Conservation (phyloP, 257 asterid genomes). For the Linderniella brevidens region DNA sequence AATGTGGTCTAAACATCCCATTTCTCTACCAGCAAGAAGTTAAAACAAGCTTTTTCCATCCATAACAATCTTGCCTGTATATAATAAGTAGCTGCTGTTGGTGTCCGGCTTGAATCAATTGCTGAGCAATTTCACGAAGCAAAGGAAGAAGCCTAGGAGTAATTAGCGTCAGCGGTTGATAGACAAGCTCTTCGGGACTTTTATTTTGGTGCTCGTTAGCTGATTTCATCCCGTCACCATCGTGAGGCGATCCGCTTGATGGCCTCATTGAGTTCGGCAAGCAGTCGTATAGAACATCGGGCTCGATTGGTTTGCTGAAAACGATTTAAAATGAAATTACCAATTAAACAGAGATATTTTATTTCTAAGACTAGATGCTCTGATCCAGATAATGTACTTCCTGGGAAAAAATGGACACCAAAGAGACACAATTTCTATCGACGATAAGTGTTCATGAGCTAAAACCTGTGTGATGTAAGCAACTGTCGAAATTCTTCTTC, state of each 20-base stretch:
- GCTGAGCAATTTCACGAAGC: conserved; percentile 48
- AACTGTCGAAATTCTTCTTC: conserved; percentile 88
- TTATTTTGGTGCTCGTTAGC: conserved; percentile 36
- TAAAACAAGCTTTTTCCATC: not conserved
- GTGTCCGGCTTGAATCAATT: conserved; percentile 76
- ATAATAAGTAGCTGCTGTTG: conserved; percentile 48
- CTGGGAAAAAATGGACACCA: no score
- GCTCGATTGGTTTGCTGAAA: conserved; percentile 90
- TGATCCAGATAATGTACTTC: not conserved
- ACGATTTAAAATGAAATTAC: conserved; percentile 10
- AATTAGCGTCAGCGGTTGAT: conserved; percentile 60
- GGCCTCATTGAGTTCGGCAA: conserved; percentile 73
- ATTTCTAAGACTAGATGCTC: no score
- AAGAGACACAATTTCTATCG: not conserved
- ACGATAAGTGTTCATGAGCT: not conserved
- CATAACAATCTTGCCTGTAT: conserved; percentile 43
- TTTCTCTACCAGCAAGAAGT: not conserved
- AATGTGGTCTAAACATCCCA: not conserved
- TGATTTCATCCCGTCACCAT: conserved; percentile 24
- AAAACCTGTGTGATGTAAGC: conserved; percentile 62
- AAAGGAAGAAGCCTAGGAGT: conserved; percentile 69
- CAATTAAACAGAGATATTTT: no score
- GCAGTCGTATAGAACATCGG: conserved; percentile 82
- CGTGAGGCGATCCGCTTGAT: conserved; percentile 44
- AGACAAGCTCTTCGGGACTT: conserved; percentile 40